Evolutionary conservation across 495 filamentous ascomycete genomes (phyloP), one percentile per base, ranked within the genome.

Genomic region (Glarea lozoyensis): DNA sequence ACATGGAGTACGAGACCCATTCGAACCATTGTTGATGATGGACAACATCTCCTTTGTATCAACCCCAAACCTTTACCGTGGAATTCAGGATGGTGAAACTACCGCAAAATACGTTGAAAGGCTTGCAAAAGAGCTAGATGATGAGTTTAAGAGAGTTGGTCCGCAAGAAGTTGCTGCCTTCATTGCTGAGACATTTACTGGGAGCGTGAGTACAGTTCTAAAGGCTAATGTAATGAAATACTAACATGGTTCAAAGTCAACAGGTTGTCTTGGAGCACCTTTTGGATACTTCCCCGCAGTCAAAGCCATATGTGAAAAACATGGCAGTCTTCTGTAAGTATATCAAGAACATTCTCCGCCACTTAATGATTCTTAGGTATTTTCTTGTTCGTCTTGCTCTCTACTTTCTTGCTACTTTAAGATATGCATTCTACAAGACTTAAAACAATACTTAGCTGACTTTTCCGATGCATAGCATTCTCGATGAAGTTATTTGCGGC

Each of bases 401-500:
- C n/a, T n/a, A n/a, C n/a, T n/a, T n/a, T n/a, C n/a, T n/a, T n/a
- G n/a, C n/a, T n/a, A n/a, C n/a, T n/a, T n/a, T n/a, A n/a, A n/a
- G n/a, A n/a, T n/a, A n/a, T n/a, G n/a, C n/a, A n/a, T n/a, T n/a
- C n/a, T n/a, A n/a, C n/a, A n/a, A n/a, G n/a, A n/a, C n/a, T n/a
- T n/a, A n/a, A n/a, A n/a, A n/a, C n/a, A n/a, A n/a, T n/a, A n/a
- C n/a, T n/a, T n/a, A n/a, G n/a, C n/a, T n/a, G n/a, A n/a, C n/a
- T n/a, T n/a, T n/a, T n/a, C n/a, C n/a, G n/a, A n/a, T n/a, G n/a
- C n/a, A n/a, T n/a, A n/a, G n/a, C 19, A 77, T 86, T 30, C 57
- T 81, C 4, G 84, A 89, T 45, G 84, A 89, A 46, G 73, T 86
- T 29, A 86, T 88, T 80, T 78, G 78, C 53, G 84, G 82, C 0